Percentiles rank a stretch among this genome's conserved stretches.
These are phyloP conservation scores for Candida tropicalis DNA, from an alignment of 1,139 yeast genomes.

Conservation along the genomic window DNA sequence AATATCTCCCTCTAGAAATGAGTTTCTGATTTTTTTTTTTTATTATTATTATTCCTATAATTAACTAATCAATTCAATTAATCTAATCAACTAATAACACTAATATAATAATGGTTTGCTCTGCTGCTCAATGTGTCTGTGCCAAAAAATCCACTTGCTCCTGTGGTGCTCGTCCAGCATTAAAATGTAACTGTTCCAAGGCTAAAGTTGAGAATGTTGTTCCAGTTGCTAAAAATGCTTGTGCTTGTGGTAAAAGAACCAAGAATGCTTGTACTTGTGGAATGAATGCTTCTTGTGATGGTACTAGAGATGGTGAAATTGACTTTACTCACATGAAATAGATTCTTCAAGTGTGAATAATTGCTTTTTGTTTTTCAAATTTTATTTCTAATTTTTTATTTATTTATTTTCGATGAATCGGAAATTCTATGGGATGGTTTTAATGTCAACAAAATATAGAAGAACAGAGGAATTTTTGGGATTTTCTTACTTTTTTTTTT, in stretches of 20 bases:
- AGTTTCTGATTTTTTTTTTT: not conserved
- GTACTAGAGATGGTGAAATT: conserved; percentile 48
- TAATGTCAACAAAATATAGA: no score
- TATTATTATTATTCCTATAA: not conserved
- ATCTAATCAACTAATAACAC: not conserved
- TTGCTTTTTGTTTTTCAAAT: no score
- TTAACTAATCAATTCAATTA: not conserved
- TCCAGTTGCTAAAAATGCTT: conserved; percentile 38
- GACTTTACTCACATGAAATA: conserved; percentile 46
- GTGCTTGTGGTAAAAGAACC: conserved; percentile 51
- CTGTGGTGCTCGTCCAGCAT: conserved; percentile 51
- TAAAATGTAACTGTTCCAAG: conserved; percentile 46
- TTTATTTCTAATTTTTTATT: not conserved
- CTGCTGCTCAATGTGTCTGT: conserved; percentile 49
- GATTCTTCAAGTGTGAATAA: no score
- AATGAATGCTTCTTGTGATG: conserved; percentile 38
- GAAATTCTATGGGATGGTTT: not conserved
- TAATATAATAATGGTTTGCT: conserved; percentile 36
- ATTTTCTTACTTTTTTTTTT: no score
- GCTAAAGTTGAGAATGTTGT: conserved; percentile 44
- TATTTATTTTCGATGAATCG: not conserved
- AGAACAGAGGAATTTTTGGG: no score
- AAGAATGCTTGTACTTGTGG: conserved; percentile 49
- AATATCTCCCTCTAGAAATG: not conserved
- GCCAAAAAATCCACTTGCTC: conserved; percentile 54